These are phyloP conservation scores for Globisporangium viniferum DNA, from an alignment of 352 stramenopile species.

Conservation along the genomic window DNA sequence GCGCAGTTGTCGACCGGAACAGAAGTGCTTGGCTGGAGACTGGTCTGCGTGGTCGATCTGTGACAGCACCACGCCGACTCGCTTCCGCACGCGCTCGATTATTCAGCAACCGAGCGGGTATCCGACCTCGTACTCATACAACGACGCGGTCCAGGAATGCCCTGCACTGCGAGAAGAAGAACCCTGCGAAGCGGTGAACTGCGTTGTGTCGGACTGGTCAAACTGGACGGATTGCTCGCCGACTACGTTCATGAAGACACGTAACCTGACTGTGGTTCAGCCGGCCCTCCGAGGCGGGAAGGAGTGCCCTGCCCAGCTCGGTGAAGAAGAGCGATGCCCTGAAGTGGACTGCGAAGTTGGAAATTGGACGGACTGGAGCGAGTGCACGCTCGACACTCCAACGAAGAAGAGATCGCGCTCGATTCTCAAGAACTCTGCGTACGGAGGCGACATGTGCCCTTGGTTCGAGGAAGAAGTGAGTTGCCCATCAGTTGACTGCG, in stretches of 20 bases:
- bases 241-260: conserved; percentile 36
- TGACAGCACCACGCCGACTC: conserved; percentile 22
- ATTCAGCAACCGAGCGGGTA: conserved; percentile 18
- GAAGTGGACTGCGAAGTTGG: conserved; percentile 35
- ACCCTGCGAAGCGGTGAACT: conserved; percentile 47
- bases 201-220: conserved; percentile 45
- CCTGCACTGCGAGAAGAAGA: conserved; percentile 37
- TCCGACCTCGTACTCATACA: conserved; percentile 2
- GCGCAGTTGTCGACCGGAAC: conserved; percentile 30
- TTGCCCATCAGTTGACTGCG: conserved; percentile 54
- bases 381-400: conserved; percentile 25
- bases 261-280: conserved; percentile 35
- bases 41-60: conserved; percentile 54
- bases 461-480: conserved; percentile 22
- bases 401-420: conserved; percentile 28
- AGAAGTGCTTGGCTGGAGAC: conserved; percentile 47
- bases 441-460: conserved; percentile 31
- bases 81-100: conserved; percentile 42
- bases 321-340: conserved; percentile 31
- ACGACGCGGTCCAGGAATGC: conserved; percentile 18
- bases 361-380: conserved; percentile 35
- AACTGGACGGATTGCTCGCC: conserved; percentile 42
- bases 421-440: conserved; percentile 20
- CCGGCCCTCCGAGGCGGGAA: conserved; percentile 34
- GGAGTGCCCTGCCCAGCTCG: conserved; percentile 34